Base-by-base conservation (phyloP, 2,329 filamentous ascomycete species). In the Diaporthe sp. region DNA sequence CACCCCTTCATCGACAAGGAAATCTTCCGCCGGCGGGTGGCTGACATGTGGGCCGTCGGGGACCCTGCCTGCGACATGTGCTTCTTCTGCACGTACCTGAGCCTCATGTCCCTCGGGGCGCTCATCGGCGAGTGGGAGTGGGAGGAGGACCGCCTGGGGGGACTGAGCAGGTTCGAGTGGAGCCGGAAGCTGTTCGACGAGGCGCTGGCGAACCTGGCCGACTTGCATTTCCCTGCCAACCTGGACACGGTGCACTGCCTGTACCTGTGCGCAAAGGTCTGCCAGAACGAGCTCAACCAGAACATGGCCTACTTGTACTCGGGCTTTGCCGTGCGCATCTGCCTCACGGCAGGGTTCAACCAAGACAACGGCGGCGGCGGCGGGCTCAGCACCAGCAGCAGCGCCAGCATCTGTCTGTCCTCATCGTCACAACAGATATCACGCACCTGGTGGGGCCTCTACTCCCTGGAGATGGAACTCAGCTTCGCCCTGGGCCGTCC, bases 1-100 rank as follows among this genome's bases (percentile, higher is more conserved):
- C 39, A 67, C 61, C 61, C 61, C 13, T 47, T 67, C 61, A 49
- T 67, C 39, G 61, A 67, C 31, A 67, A n/a, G 37, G 34, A 67
- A 4, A 22, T 44, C 15, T 67, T 67, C 7, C 39, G 15, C 39
- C 44, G 39, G 39, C 61, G 61, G n/a, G 61, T 22, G 44, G 28
- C 39, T 47, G 39, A 44, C 6, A 28, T 67, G 44, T 67, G 61
- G 61, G 61, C 61, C 28, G 13, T 4, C 13, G 44, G 39, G 1
- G 44, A 49, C 4, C 39, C 39, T 10, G 39, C 44, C 6, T 6
- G 17, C 8, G 61, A 67, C 28, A 67, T 49, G 44, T 31, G 39
- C 28, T 67, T 67, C 20, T 44, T 49, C 15, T 44, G 39, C 61
- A 44, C 20, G 22, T 67, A 67, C 37, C 31, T 67, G 25, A 22